Base-by-base conservation (phyloP, 331 rosid genomes). In the Stylosanthes scabra region DNA sequence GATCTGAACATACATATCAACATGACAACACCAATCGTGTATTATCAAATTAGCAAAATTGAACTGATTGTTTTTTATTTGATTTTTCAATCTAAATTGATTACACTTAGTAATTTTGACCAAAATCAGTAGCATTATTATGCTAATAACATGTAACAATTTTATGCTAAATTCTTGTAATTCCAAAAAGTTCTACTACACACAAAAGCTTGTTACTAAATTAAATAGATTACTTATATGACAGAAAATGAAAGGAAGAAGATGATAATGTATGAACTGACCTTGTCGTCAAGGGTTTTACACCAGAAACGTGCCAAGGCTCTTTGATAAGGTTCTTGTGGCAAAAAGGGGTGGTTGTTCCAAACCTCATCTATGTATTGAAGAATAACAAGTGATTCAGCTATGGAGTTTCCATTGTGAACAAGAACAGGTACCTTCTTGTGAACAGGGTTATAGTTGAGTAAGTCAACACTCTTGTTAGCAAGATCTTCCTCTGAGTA, bases 221-320 rank as follows among this genome's bases (percentile, higher is more conserved):
- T 20, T 20, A 20, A 20, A 20, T 20, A 20, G 25, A 20, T 20
- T 20, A 20, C 25, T 20, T 20, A 20, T 20, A 20, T 20, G 37
- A 31, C 5, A 5, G 37, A 2, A 31, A 31, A 31, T 31, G 2
- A 41, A 4, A 4, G 52, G 13, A 52, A 57, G 10, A 67, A 25
- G 4, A 50, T 4, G 13, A 9, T 7, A 72, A 72, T 34, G 39
- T 11, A 12, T 3, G 5, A 31, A 31, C 69, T 61, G 28, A 83
- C 86, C 86, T 74, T 78, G 55, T 83, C 86, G 59, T 83, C 86
- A 0, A 78, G 57, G 34, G 82, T 78, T 31, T 51, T 78, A 1
- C 65, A 12, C 83, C 86, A 83, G 49, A 83, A 83, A 2, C 75
- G 75, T 58, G 83, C 75, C 37, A 69, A 6, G 16, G 76, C 83